Evolutionary conservation across 805 yeast species (phyloP).

Genomic region (Priceomyces medius): DNA sequence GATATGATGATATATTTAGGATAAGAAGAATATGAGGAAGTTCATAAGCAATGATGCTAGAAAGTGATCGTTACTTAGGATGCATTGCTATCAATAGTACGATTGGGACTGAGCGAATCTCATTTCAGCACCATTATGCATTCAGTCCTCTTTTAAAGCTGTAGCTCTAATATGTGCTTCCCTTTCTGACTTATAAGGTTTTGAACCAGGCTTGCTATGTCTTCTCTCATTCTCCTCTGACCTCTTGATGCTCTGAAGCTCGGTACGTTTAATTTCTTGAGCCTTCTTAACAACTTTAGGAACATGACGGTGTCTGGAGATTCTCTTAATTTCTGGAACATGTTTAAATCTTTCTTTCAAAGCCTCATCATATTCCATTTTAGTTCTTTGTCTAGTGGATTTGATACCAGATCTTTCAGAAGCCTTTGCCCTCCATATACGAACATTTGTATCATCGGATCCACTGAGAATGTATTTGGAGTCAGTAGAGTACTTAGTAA

Average conservation of each 20-base stretch:
- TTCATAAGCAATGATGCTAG: no score
- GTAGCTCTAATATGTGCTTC: slow-evolving; percentile 84
- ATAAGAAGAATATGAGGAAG: no score
- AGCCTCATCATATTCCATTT: slow-evolving; percentile 87
- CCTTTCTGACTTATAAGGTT: slow-evolving; percentile 67
- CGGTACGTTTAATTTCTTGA: slow-evolving; percentile 76
- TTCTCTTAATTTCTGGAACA: slow-evolving; percentile 95
- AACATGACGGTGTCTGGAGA: slow-evolving; percentile 87
- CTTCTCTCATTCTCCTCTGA: slow-evolving; percentile 82
- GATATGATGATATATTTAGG: no score
- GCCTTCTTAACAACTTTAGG: slow-evolving; percentile 89
- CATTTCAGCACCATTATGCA: no score
- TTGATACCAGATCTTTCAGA: slow-evolving; percentile 81
- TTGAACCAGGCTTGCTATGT: slow-evolving; percentile 64
- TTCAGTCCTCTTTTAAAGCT: slow-evolving; percentile 53
- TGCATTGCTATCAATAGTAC: no score
- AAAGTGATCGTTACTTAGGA: no score
- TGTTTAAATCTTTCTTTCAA: slow-evolving; percentile 88
- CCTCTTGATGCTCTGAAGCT: slow-evolving; percentile 68
- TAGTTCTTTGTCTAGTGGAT: slow-evolving; percentile 74
- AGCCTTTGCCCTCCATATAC: slow-evolving; percentile 90
- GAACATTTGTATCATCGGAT: slow-evolving; percentile 92
- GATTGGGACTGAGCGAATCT: no score
- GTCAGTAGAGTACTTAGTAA: slow-evolving; percentile 84
- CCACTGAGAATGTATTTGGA: slow-evolving; percentile 84